phyloP scores from a whole-genome alignment of 192 early-diverging fungal genomes.

The Helicostylum pulchrum region DNA sequence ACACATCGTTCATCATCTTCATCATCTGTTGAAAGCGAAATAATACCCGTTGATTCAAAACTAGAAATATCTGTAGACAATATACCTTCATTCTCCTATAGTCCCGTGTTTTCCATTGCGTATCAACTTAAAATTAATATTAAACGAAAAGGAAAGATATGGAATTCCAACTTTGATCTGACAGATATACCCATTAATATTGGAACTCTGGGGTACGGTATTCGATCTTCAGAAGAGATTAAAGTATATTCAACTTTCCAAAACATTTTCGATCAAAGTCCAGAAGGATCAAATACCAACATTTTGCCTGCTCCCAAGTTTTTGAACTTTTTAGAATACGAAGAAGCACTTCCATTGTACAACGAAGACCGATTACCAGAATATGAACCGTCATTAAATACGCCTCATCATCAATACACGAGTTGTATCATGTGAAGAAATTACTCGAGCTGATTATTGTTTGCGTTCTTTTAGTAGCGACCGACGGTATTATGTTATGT shows the following conservation, averaged over 20 bases:
- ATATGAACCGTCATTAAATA: background rate
- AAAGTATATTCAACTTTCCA: conserved; percentile 1
- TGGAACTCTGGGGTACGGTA: conserved; percentile 7
- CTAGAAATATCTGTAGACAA: background rate
- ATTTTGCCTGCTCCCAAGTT: conserved; percentile 5
- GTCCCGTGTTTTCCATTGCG: background rate
- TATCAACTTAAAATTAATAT: background rate
- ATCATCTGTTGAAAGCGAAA: too few relatives aligned
- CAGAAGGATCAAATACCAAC: background rate
- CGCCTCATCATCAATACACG: too few relatives aligned
- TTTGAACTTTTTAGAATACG: conserved; percentile 3
- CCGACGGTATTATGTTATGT: too few relatives aligned
- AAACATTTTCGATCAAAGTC: background rate
- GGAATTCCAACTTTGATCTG: background rate
- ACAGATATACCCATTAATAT: background rate
- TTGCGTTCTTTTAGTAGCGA: too few relatives aligned
- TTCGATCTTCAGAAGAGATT: conserved; percentile 5
- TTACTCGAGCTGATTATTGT: too few relatives aligned
- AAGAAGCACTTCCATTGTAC: conserved; percentile 6
- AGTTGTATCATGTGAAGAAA: too few relatives aligned
- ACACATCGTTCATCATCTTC: too few relatives aligned
- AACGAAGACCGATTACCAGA: background rate
- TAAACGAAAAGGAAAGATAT: background rate
- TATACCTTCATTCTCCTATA: conserved; percentile 4
- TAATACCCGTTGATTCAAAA: too few relatives aligned